These are phyloP conservation scores for Spongiforma sp. DNA, from an alignment of 1,284 basidiomycete genomes.

Conservation along the genomic window DNA sequence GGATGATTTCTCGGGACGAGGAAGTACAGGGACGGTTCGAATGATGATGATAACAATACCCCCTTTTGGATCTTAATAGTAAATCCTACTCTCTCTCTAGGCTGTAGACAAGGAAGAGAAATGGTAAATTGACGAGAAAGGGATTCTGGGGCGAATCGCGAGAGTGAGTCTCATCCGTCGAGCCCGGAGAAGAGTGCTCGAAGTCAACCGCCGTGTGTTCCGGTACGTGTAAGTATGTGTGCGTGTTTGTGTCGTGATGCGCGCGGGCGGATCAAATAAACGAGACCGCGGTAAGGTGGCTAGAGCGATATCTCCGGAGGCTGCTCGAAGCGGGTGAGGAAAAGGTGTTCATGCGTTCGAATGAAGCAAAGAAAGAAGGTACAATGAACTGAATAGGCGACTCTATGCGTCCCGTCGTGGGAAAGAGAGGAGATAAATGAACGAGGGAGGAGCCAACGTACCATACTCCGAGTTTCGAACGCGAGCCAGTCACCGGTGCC, in stretches of 20 bases:
- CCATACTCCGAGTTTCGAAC: constrained; percentile 80
- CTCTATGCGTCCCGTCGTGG: too few relatives aligned
- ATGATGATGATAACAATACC: too few relatives aligned
- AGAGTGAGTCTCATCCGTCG: too few relatives aligned
- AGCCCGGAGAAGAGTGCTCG: not conserved
- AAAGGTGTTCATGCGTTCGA: not conserved
- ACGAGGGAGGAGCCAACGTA: constrained; percentile 43
- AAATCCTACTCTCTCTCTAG: not conserved
- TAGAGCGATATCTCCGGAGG: constrained; percentile 35
- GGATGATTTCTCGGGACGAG: constrained; percentile 25
- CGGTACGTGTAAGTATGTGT: too few relatives aligned
- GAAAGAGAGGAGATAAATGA: not conserved
- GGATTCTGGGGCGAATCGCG: not conserved
- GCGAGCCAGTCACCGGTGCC: constrained; percentile 93
- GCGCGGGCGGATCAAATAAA: not conserved
- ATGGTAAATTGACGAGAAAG: too few relatives aligned
- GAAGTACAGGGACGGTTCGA: constrained; percentile 15
- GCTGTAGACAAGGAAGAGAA: too few relatives aligned
- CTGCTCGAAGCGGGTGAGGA: constrained; percentile 14
- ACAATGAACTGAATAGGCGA: too few relatives aligned
- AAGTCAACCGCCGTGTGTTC: not conserved
- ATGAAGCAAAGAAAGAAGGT: not conserved
- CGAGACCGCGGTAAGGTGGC: not conserved
- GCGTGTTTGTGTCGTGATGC: too few relatives aligned
- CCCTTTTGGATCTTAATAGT: too few relatives aligned